These are phyloP conservation scores for Laguncularia racemosa DNA, from an alignment of 345 rosid genomes.

Conservation along the genomic window DNA sequence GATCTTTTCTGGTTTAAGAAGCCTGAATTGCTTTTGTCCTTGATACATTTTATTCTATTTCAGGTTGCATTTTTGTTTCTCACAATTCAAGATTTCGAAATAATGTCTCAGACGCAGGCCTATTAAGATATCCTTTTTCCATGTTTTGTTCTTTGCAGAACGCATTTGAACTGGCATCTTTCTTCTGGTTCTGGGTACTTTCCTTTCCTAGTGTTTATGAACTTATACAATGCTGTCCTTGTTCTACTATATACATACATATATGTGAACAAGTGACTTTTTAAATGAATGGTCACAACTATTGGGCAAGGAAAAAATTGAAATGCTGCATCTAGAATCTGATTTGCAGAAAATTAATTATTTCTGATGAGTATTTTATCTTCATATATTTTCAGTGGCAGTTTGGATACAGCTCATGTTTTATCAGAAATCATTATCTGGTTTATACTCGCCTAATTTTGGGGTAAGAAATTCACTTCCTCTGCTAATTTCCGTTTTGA, in stretches of 20 bases:
- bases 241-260: not conserved
- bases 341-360: not conserved
- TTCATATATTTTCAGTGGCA: conserved; percentile 63
- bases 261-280: too few relatives aligned
- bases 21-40: conserved; percentile 65
- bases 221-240: not conserved
- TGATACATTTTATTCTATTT: conserved; percentile 88
- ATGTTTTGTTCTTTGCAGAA: conserved; percentile 46
- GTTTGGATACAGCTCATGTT: conserved; percentile 90
- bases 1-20: conserved; percentile 96
- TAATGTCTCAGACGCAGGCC: not conserved
- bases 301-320: too few relatives aligned
- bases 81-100: not conserved
- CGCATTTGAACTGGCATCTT: conserved; percentile 89
- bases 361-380: conserved; percentile 6
- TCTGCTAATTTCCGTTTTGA: not conserved
- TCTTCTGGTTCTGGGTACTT: conserved; percentile 96
- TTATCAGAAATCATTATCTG: conserved; percentile 59
- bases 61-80: conserved; percentile 41
- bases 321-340: too few relatives aligned
- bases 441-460: conserved; percentile 67
- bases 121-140: conserved; percentile 5
- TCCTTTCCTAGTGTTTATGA: conserved; percentile 13
- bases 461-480: conserved; percentile 47
- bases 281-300: too few relatives aligned